Conservation (phyloP, 495 filamentous ascomycete species). For the Annulohypoxylon stygium region DNA sequence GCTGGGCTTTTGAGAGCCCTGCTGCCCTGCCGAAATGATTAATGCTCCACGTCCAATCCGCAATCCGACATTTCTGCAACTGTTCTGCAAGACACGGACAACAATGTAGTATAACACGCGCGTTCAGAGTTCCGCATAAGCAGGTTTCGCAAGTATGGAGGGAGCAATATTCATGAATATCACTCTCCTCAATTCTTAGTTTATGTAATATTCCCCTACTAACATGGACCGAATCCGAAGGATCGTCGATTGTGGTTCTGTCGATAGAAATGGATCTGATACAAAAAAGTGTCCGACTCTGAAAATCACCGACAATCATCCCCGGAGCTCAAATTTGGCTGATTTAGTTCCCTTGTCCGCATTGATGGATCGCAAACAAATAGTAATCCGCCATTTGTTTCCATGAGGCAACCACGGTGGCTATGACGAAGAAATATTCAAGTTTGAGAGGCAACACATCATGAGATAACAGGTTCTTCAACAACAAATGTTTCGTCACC, state of each 20-base stretch:
- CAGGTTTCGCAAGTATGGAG: slow-evolving; percentile 2
- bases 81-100: neutral
- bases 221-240: slow-evolving; percentile 10
- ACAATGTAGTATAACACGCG: neutral
- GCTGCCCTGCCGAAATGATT: slow-evolving; percentile 26
- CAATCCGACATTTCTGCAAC: slow-evolving; percentile 5
- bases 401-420: neutral
- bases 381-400: neutral
- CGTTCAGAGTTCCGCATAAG: neutral
- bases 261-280: neutral
- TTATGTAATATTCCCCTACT: slow-evolving; percentile 18
- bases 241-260: slow-evolving; percentile 23
- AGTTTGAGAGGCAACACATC: neutral
- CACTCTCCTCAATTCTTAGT: neutral
- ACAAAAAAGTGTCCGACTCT: neutral
- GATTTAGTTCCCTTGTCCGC: neutral
- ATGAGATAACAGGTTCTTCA: neutral
- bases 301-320: slow-evolving; percentile 8
- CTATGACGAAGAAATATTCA: neutral
- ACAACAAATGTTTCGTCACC: slow-evolving; percentile 11
- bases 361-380: neutral
- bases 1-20: slow-evolving; percentile 1
- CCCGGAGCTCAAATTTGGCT: slow-evolving; percentile 2
- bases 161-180: slow-evolving; percentile 17
- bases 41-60: slow-evolving; percentile 11